Evolutionary conservation across 257 asterid species (phyloP).

Genomic region (Catharanthus roseus): DNA sequence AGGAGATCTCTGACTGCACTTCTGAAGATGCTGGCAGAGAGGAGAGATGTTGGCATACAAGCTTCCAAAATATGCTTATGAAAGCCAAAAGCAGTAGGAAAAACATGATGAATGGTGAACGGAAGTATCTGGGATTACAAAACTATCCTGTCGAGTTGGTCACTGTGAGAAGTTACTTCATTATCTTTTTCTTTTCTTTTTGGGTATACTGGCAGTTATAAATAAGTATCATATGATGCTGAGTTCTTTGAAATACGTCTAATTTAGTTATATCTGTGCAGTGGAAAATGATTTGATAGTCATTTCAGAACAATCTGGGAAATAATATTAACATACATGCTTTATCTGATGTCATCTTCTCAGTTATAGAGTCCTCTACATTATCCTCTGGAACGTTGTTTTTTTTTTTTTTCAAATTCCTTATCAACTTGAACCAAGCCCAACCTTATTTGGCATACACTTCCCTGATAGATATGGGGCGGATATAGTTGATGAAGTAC

Average conservation of each 20-base stretch:
- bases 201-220: neutral
- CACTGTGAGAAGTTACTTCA: constrained; percentile 53
- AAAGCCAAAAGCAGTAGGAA: constrained; percentile 67
- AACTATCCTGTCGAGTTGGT: constrained; percentile 74
- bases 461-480: neutral
- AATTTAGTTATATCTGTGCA: neutral
- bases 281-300: neutral
- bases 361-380: neutral
- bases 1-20: constrained; percentile 47
- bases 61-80: constrained; percentile 54
- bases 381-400: neutral
- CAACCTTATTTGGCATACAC: neutral
- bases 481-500: neutral
- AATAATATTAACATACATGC: neutral
- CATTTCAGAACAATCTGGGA: neutral
- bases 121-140: constrained; percentile 34
- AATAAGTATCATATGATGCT: neutral
- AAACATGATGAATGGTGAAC: constrained; percentile 28
- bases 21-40: constrained; percentile 55
- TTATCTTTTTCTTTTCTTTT: neutral
- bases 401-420: neutral
- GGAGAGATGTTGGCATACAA: constrained; percentile 87
- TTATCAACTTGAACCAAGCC: neutral
- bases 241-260: neutral
- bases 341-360: constrained; percentile 1